Evolutionary conservation across 176 grass and related monocot species (phyloP).

Genomic region (Phragmites australis): DNA sequence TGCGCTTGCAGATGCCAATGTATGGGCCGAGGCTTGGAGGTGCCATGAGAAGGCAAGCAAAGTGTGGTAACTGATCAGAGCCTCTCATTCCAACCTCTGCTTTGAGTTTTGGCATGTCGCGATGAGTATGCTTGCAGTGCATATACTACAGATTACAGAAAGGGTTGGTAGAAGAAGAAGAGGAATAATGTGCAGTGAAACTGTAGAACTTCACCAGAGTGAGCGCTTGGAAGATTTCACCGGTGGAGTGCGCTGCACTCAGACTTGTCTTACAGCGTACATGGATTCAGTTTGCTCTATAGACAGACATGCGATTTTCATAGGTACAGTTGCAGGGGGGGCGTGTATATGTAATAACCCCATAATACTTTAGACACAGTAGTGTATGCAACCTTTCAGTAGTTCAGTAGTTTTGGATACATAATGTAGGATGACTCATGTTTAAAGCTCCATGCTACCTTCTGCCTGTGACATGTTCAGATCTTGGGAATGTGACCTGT

Average conservation of each 20-base stretch:
- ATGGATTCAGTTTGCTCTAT: constrained; percentile 6
- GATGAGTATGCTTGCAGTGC: not conserved
- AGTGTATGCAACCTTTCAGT: not conserved
- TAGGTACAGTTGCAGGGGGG: not conserved
- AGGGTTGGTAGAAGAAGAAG: constrained; percentile 20
- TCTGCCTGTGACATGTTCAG: not conserved
- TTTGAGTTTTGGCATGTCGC: constrained; percentile 9
- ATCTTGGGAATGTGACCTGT: not conserved
- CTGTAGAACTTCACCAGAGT: constrained; percentile 50
- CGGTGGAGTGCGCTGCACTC: constrained; percentile 32
- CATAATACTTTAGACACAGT: not conserved
- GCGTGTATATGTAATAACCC: constrained; percentile 15
- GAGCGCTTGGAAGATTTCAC: constrained; percentile 52
- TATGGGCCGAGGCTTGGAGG: constrained; percentile 52
- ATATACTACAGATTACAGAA: not conserved
- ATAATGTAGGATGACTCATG: not conserved
- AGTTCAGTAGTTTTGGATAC: not conserved
- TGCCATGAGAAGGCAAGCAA: constrained; percentile 40
- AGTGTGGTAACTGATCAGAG: constrained; percentile 8
- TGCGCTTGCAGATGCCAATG: constrained; percentile 50
- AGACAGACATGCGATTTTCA: not conserved
- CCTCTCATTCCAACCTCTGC: not conserved
- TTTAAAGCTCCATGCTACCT: not conserved
- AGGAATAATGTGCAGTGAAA: constrained; percentile 35
- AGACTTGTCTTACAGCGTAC: not conserved